These are phyloP conservation scores for Populus hybrid DNA, from an alignment of 441 rosid species.

Conservation along the genomic window DNA sequence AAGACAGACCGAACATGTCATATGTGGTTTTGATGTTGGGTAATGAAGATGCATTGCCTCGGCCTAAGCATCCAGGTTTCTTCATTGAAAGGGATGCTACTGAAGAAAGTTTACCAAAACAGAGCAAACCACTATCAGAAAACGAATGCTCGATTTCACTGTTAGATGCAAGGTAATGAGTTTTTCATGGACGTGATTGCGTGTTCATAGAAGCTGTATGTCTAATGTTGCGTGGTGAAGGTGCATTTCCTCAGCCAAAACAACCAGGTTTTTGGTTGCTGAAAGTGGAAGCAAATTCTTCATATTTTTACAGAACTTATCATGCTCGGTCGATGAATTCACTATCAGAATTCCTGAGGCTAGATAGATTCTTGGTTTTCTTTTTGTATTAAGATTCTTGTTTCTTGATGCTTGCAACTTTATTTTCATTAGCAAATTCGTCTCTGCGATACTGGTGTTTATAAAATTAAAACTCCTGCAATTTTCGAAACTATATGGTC, in stretches of 20 bases:
- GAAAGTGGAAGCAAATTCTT: neutral
- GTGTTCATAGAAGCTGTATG: no score
- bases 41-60: slow-evolving; percentile 15
- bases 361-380: neutral
- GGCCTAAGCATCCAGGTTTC: slow-evolving; percentile 24
- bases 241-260: neutral
- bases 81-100: slow-evolving; percentile 20
- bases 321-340: neutral
- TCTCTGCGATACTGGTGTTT: no score
- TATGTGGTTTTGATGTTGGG: slow-evolving; percentile 15
- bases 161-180: neutral
- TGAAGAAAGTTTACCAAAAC: neutral
- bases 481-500: no score
- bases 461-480: no score
- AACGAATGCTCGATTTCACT: neutral
- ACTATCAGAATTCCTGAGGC: neutral
- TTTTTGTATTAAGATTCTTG: no score
- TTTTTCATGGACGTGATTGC: no score
- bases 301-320: neutral
- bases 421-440: no score
- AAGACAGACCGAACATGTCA: slow-evolving; percentile 22
- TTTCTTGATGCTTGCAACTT: no score
- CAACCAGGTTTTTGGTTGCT: slow-evolving; percentile 13
- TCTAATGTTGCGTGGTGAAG: no score
- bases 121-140: neutral